Evolutionary conservation across 768 basidiomycete genomes (phyloP), one percentile per base, ranked within the genome.

Genomic region (Imleria badia): DNA sequence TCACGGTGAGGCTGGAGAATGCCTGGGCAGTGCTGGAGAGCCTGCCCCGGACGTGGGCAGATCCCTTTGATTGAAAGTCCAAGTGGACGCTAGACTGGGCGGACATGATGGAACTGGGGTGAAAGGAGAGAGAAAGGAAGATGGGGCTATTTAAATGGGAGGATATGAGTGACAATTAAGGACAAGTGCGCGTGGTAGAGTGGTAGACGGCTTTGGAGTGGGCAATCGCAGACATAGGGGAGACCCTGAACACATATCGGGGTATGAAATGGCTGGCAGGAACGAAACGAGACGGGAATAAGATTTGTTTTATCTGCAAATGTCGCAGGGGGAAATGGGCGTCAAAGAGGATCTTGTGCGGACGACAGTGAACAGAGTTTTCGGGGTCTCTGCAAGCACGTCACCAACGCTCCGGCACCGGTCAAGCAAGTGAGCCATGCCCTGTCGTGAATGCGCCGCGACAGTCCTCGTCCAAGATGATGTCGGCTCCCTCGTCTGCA

Each of bases 1-100:
- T 71, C 64, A 90, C 89, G 55, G 82, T 85, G 61, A 90, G 78
- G 60, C 82, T 85, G 55, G 85, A 76, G 67, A 79, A 87, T 22
- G 78, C 75, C 19, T 78, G 64, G 54, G 83, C 76, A 52, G 78
- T 72, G 64, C 78, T 85, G 39, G 87, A 88, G 47, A 91, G 82
- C 73, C 89, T 83, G 66, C 86, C 81, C 55, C 84, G 78, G 50
- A 82, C 76, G 48, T 81, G 82, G 45, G 75, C 75, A 41, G 87
- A 86, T n/a, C 82, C 64, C 52, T 84, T 78, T 41, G 87, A 89
- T 64, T 81, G 66, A 65, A 91, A 91, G 34, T 75, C 65, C 38
- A 78, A 72, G 66, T 72, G 56, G 60, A 71, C 41, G 69, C 69
- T 60, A 54, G 58, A 35, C 17, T 59, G 64, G 62, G 78, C 75